Percentiles rank a stretch among this genome's conserved stretches.
phyloP scores from a whole-genome alignment of 2,329 filamentous ascomycete species.

The Rhynchosporium agropyri region DNA sequence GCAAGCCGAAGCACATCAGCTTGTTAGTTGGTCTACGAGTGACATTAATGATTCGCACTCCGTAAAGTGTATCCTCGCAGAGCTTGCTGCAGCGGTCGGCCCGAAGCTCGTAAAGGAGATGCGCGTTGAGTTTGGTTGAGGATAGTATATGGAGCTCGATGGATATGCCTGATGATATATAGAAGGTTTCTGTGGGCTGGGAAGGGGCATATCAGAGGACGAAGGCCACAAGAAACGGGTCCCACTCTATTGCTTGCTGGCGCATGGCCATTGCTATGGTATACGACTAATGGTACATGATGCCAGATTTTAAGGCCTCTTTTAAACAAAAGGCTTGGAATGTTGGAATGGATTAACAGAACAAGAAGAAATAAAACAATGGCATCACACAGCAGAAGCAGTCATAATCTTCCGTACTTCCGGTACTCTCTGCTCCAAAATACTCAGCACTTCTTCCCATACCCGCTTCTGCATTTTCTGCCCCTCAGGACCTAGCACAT shows the following conservation, averaged over 20 bases:
- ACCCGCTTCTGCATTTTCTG: constrained; percentile 36
- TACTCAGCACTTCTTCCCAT: constrained; percentile 35
- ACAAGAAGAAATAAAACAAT: not conserved
- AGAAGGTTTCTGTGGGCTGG: not conserved
- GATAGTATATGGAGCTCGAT: not conserved
- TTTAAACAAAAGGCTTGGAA: not conserved
- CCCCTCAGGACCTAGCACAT: constrained; percentile 32
- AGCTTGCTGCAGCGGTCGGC: constrained; percentile 68
- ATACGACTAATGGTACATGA: not conserved
- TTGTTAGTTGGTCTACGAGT: constrained; percentile 62
- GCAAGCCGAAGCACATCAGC: constrained; percentile 52
- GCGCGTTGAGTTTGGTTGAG: constrained; percentile 48
- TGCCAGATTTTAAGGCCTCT: not conserved
- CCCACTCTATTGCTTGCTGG: too few relatives aligned
- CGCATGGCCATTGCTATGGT: not conserved
- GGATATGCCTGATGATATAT: not conserved
- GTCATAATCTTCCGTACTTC: constrained; percentile 32
- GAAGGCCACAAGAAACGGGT: too few relatives aligned
- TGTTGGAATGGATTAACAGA: not conserved
- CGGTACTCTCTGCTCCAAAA: constrained; percentile 32
- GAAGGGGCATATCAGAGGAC: too few relatives aligned
- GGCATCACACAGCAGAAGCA: not conserved
- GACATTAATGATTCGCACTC: constrained; percentile 52
- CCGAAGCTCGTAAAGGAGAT: constrained; percentile 58
- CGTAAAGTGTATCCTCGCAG: constrained; percentile 65